These are phyloP conservation scores for Aureoboletus auriporus DNA, from an alignment of 768 basidiomycete genomes.

Conservation along the genomic window DNA sequence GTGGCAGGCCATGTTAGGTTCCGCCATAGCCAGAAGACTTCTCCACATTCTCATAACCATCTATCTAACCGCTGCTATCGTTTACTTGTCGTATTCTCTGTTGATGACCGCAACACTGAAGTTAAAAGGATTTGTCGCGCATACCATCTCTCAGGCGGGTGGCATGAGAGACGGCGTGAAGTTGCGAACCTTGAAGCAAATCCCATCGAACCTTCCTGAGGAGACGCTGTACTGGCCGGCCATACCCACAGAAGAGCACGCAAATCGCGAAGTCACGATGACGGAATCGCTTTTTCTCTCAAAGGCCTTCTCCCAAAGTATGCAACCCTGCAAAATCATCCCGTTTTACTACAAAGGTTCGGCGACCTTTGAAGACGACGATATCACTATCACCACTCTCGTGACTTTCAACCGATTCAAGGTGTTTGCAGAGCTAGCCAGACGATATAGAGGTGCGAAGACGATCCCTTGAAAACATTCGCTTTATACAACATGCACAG, in stretches of 20 bases:
- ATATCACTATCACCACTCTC: slow-evolving; percentile 82
- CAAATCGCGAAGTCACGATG: slow-evolving; percentile 24
- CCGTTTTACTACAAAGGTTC: slow-evolving; percentile 79
- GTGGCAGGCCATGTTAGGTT: slow-evolving; percentile 4
- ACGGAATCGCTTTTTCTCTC: slow-evolving; percentile 55
- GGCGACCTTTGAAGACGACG: slow-evolving; percentile 50
- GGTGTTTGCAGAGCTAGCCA: slow-evolving; percentile 66
- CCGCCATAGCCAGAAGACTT: slow-evolving; percentile 10
- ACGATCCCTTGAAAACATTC: neutral
- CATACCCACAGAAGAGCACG: neutral
- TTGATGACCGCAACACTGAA: slow-evolving; percentile 8
- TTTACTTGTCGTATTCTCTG: slow-evolving; percentile 30
- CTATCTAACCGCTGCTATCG: slow-evolving; percentile 27
- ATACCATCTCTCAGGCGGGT: neutral
- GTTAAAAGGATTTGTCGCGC: slow-evolving; percentile 6
- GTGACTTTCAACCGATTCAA: slow-evolving; percentile 77
- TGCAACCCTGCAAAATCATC: slow-evolving; percentile 71
- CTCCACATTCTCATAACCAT: slow-evolving; percentile 10
- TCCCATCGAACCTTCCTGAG: slow-evolving; percentile 5
- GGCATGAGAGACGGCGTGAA: neutral
- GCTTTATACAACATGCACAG: slow-evolving; percentile 32
- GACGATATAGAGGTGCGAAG: slow-evolving; percentile 66
- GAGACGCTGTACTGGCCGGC: slow-evolving; percentile 22
- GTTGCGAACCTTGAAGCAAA: neutral
- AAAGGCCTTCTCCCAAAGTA: slow-evolving; percentile 64